These are phyloP conservation scores for Ceratorhiza oryzae-sativae DNA, from an alignment of 1,284 basidiomycete genomes.

Conservation along the genomic window DNA sequence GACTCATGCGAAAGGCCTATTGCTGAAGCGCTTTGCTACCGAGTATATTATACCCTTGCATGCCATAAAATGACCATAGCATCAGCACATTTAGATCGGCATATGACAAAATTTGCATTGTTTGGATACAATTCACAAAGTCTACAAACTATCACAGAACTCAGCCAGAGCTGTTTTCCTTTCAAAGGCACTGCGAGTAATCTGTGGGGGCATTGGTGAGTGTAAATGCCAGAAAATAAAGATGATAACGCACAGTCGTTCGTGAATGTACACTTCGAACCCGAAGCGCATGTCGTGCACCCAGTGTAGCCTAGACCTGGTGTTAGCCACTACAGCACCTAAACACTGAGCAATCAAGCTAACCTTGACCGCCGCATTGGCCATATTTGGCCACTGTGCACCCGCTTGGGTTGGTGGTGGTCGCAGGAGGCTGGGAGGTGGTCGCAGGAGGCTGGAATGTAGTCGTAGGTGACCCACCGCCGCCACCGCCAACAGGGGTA, in stretches of 20 bases:
- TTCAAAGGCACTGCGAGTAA: not conserved
- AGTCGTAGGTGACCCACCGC: not conserved
- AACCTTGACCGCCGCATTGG: constrained; percentile 29
- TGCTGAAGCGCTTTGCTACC: no score
- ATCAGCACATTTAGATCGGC: no score
- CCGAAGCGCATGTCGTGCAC: constrained; percentile 3
- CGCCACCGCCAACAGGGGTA: not conserved
- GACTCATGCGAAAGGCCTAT: no score
- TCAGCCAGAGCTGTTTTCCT: not conserved
- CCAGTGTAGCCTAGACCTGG: not conserved
- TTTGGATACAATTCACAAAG: not conserved
- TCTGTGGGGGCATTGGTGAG: not conserved
- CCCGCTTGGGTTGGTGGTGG: not conserved
- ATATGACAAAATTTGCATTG: no score
- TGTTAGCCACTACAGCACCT: not conserved
- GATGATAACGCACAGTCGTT: constrained; percentile 14
- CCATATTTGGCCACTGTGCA: not conserved
- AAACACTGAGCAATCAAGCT: not conserved
- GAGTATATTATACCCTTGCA: no score
- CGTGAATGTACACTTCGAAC: constrained; percentile 12
- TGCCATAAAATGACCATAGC: no score
- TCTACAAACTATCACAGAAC: not conserved
- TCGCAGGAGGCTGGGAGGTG: not conserved
- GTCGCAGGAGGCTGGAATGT: no score
- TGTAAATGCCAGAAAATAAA: not conserved